A percentile compares a stretch with the other conserved stretches of the same genome.
Evolutionary conservation across 768 basidiomycete species (phyloP).

Genomic region (Naganishia vaughanmartiniae): DNA sequence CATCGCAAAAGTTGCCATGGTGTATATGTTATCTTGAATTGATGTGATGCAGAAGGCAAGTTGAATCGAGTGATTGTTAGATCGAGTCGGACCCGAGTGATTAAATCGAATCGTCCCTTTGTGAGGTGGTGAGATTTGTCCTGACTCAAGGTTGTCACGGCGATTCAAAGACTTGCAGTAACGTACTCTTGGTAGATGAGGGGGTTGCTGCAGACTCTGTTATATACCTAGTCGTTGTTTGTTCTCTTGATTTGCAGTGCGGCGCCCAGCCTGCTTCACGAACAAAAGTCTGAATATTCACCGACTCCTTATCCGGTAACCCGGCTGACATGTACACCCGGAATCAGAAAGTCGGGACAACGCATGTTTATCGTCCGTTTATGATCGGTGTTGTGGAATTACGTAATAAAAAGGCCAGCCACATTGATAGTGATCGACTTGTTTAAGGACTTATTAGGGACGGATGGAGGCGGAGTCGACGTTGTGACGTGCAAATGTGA

Average conservation of each 20-base stretch:
- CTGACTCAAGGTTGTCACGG: neutral
- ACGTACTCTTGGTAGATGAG: neutral
- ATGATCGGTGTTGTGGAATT: too few species aligned
- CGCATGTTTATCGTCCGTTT: too few species aligned
- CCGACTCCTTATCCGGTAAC: neutral
- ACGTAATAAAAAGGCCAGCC: neutral
- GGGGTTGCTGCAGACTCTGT: neutral
- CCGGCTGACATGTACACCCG: neutral
- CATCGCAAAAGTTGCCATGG: constrained; percentile 22
- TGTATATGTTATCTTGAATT: neutral
- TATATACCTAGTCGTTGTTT: neutral
- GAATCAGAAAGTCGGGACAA: neutral
- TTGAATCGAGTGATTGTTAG: too few species aligned
- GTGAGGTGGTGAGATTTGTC: neutral
- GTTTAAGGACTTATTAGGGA: neutral
- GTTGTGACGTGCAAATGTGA: neutral
- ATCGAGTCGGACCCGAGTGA: too few species aligned
- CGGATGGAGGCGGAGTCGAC: too few species aligned
- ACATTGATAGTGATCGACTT: neutral
- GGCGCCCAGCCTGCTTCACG: neutral
- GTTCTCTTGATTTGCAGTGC: constrained; percentile 4
- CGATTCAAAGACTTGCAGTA: neutral
- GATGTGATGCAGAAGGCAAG: neutral
- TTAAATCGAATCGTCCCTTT: neutral
- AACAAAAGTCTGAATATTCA: neutral